Evolutionary conservation across 1,284 basidiomycete species (phyloP).

Genomic region (Naganishia liquefaciens): DNA sequence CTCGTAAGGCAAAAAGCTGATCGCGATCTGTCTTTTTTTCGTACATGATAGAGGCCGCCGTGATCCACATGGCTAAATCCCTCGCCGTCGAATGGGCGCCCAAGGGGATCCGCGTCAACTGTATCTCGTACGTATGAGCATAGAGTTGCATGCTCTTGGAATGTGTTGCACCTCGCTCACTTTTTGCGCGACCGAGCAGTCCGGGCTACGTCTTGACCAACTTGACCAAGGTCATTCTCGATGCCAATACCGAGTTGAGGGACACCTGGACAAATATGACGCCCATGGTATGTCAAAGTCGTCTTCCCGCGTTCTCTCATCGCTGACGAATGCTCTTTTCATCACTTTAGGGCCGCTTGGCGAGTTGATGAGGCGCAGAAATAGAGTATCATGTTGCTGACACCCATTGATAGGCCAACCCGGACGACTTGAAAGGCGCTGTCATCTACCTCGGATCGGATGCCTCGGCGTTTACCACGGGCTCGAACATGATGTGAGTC

Average conservation of each 20-base stretch:
- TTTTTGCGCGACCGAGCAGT: slow-evolving; percentile 50
- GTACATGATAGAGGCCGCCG: slow-evolving; percentile 49
- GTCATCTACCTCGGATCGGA: slow-evolving; percentile 53
- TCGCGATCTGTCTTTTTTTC: background rate
- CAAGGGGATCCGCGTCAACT: slow-evolving; percentile 58
- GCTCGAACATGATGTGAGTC: slow-evolving; percentile 42
- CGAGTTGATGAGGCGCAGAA: slow-evolving; percentile 4
- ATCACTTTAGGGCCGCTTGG: slow-evolving; percentile 32
- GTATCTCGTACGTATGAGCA: slow-evolving; percentile 38
- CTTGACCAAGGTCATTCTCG: slow-evolving; percentile 75
- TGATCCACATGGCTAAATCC: slow-evolving; percentile 58
- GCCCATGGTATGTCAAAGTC: slow-evolving; percentile 67
- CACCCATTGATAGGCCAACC: slow-evolving; percentile 44
- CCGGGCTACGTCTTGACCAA: slow-evolving; percentile 90
- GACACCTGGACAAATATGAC: slow-evolving; percentile 87
- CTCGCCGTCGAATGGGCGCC: slow-evolving; percentile 61
- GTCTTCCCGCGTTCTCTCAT: background rate
- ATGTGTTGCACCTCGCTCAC: background rate
- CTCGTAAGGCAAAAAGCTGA: too few relatives aligned
- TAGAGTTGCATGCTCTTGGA: background rate
- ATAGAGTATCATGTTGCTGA: background rate
- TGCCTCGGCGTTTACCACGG: slow-evolving; percentile 48
- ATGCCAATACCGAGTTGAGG: slow-evolving; percentile 67
- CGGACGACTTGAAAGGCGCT: slow-evolving; percentile 59
- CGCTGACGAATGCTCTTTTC: background rate